Base-by-base conservation (phyloP, 1,284 basidiomycete genomes). In the Ceratobasidium sp. region DNA sequence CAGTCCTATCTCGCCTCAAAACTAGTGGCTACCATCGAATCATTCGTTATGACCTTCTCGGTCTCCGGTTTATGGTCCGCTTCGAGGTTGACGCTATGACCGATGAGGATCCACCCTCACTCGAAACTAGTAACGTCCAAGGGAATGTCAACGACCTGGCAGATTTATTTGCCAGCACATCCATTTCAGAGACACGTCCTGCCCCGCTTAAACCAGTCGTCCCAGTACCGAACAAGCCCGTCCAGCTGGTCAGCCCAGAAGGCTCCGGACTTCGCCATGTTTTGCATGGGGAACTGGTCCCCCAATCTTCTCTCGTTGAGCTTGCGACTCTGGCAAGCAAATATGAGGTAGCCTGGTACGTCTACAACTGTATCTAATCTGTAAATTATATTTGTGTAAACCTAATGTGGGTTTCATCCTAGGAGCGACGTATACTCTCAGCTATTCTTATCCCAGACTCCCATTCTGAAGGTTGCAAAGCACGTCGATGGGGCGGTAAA, bases 361-460 rank as follows among this genome's bases (percentile, higher is more conserved):
- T 23, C n/a, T 41, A 35, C 23, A n/a, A 23, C 48, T n/a, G 12
- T 30, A 55, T 27, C 20, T n/a, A 4, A 30, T 48, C 4, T 8
- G 12, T 57, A 33, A 38, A 23, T 30, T 20, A 30, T 38, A 14
- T 18, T 38, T 44, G 10, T n/a, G 18, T 5, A 59, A n/a, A 23
- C 5, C 35, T 57, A 46, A 41, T 44, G 33, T 54, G 23, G 5
- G 18, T 16, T 10, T 38, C 23, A 12, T 3, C 18, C n/a, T 33
- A 74, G 71, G 71, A 74, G 60, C 35, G 71, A 74, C 60, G n/a
- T 65, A 20, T 74, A 74, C 35, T 23, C 71, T 38, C 71, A 74
- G 50, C 50, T 74, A 16, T 74, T 74, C 23, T 52, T 74, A 23
- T 74, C 71, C 5, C 71, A 64, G 33, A 74, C 71, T 10, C 71